phyloP scores from a whole-genome alignment of 148 eudicot species.

The Simmondsia chinensis region DNA sequence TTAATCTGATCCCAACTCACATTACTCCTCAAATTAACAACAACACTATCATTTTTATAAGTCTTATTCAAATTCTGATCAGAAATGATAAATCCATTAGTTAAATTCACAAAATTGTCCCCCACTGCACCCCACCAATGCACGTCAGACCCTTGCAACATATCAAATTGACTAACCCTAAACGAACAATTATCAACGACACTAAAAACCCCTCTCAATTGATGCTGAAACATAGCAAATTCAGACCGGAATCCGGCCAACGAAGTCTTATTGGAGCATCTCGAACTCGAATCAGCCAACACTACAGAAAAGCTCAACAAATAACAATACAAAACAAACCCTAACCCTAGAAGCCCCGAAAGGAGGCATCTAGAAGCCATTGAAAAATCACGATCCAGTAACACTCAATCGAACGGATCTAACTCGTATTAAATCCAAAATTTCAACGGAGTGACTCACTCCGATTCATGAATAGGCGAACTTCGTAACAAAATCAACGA shows the following conservation, averaged over 20 bases:
- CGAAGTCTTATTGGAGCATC: constrained; percentile 36
- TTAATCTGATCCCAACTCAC: constrained; percentile 69
- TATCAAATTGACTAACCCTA: constrained; percentile 72
- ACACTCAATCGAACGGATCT: too few species aligned
- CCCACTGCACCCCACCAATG: constrained; percentile 83
- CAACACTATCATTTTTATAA: constrained; percentile 58
- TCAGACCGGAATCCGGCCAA: constrained; percentile 43
- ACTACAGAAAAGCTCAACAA: too few species aligned
- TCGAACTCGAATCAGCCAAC: constrained; percentile 18
- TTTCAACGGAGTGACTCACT: too few species aligned
- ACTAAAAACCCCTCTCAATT: constrained; percentile 61
- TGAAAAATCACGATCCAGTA: too few species aligned
- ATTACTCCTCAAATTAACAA: constrained; percentile 48
- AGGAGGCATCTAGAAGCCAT: too few species aligned
- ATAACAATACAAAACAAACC: too few species aligned
- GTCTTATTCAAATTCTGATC: constrained; percentile 47
- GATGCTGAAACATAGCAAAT: constrained; percentile 76
- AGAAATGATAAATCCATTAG: constrained; percentile 63
- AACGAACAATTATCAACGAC: constrained; percentile 71
- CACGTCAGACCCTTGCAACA: constrained; percentile 82
- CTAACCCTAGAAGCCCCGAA: too few species aligned
- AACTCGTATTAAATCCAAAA: too few species aligned
- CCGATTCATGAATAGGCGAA: too few species aligned
- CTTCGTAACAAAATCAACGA: too few species aligned
- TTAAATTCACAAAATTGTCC: constrained; percentile 53